Conservation (phyloP, 495 filamentous ascomycete genomes). For the Penicillium arizonense region DNA sequence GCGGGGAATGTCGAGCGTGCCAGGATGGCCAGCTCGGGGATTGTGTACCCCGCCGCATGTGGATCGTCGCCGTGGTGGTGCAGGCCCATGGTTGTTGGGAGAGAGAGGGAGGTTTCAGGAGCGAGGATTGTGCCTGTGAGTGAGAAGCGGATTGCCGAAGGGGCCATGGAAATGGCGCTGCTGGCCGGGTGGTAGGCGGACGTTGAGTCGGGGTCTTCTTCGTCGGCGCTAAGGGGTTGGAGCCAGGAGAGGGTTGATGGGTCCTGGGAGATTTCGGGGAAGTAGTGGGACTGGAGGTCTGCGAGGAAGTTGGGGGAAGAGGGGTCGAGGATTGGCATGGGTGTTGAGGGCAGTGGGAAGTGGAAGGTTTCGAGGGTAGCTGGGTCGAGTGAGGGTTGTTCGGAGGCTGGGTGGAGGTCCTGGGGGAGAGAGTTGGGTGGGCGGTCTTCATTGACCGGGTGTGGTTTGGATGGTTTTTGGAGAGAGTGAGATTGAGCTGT, state of each 20-base stretch:
- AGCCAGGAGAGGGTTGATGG: conserved; percentile 90
- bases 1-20: conserved; percentile 78
- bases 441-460: conserved; percentile 30
- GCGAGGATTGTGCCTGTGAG: conserved; percentile 77
- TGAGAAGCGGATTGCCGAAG: conserved; percentile 82
- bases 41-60: conserved; percentile 90
- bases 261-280: conserved; percentile 80
- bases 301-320: conserved; percentile 75
- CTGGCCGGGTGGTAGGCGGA: conserved; percentile 79
- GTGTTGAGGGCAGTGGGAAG: conserved; percentile 34
- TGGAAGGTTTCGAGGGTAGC: conserved; percentile 64
- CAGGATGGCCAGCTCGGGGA: conserved; percentile 81
- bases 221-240: conserved; percentile 63
- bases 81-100: conserved; percentile 74
- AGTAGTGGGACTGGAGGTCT: conserved; percentile 87
- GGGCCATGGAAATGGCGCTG: conserved; percentile 57
- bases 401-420: conserved; percentile 44
- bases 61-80: conserved; percentile 95
- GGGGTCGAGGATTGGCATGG: conserved; percentile 74
- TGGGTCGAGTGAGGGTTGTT: conserved; percentile 34
- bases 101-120: conserved; percentile 64
- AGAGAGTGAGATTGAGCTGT: conserved; percentile 3
- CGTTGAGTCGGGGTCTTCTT: conserved; percentile 42
- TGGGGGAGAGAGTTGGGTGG: conserved; percentile 31
- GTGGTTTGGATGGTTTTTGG: conserved; percentile 2